phyloP scores from a whole-genome alignment of 1,284 basidiomycete species.

The Tilletia setariae region DNA sequence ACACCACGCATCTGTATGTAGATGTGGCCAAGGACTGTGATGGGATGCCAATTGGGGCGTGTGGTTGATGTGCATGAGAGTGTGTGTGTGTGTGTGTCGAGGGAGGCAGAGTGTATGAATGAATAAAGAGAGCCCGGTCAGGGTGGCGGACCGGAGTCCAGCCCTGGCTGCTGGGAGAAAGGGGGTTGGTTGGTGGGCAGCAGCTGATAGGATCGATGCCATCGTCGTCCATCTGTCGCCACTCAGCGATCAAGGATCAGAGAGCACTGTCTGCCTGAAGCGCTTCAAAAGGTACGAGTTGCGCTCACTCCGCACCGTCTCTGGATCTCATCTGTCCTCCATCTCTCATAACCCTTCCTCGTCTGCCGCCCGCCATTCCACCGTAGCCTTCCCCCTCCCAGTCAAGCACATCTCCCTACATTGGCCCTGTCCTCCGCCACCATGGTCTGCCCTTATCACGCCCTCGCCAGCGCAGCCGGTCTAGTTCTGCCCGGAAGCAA shows the following conservation, averaged over 20 bases:
- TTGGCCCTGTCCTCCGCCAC: neutral
- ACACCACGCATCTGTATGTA: no score
- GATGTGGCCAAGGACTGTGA: no score
- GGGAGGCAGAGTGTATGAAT: no score
- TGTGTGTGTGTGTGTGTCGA: no score
- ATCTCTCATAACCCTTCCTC: neutral
- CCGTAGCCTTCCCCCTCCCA: neutral
- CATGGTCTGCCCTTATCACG: conserved; percentile 6
- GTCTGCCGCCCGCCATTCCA: no score
- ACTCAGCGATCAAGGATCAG: no score
- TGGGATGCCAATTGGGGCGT: no score
- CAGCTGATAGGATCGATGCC: neutral
- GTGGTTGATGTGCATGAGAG: no score
- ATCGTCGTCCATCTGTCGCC: neutral
- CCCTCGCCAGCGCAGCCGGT: conserved; percentile 6
- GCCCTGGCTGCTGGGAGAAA: no score
- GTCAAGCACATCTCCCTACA: neutral
- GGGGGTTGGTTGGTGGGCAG: neutral
- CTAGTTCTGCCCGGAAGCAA: neutral
- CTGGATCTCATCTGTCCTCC: neutral
- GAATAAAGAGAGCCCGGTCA: no score
- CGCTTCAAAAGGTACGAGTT: neutral
- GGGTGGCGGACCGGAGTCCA: no score
- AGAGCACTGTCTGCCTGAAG: no score
- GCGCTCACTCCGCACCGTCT: neutral